Evolutionary conservation across 1,284 basidiomycete genomes (phyloP), one percentile per base, ranked within the genome.

Genomic region (Fomitopsis palustris): DNA sequence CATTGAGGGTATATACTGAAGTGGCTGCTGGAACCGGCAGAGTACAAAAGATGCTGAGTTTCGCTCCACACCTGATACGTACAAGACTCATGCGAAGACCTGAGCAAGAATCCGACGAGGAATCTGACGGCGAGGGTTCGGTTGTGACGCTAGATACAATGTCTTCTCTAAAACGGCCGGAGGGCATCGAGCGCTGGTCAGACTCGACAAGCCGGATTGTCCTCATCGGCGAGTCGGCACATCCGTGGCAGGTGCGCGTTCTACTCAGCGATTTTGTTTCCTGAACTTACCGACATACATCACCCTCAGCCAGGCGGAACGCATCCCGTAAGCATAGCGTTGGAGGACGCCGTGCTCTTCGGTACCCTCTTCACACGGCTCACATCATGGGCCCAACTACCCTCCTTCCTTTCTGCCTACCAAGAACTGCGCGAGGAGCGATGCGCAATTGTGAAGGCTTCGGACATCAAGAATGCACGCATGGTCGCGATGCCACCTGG

Each of bases 111-210:
- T 79, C 84, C 41, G 77, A 83, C 23, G 88, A 86, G 85, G 79
- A 82, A 61, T 66, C 74, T 6, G 49, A 52, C 2, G 25, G 27
- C 27, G 31, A 35, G 33, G 33, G 29, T 4, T 52, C 31, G 12
- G 49, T 52, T 31, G 25, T 31, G 10, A 42, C 21, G 7, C 49
- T 51, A 6, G 14, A 23, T 19, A 31, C 27, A 1, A 33, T 33
- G 27, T 29, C 31, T 14, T 52, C 49, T 16, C 29, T 33, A 7
- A 71, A 70, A 69, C 45, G 72, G 74, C 38, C 72, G 19, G 57
- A 68, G 2, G 72, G 74, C 6, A 68, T 83, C 10, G 80, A 84
- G 42, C 77, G 83, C 23, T 88, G 86, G 86, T 79, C 82, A 0
- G 80, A 85, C 61, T 65, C 74, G 0, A 73, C 72, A 25, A 75